Percentiles rank a stretch among this genome's conserved stretches.
Evolutionary conservation across 768 basidiomycete genomes (phyloP).

Genomic region (Filobasidium wieringae): DNA sequence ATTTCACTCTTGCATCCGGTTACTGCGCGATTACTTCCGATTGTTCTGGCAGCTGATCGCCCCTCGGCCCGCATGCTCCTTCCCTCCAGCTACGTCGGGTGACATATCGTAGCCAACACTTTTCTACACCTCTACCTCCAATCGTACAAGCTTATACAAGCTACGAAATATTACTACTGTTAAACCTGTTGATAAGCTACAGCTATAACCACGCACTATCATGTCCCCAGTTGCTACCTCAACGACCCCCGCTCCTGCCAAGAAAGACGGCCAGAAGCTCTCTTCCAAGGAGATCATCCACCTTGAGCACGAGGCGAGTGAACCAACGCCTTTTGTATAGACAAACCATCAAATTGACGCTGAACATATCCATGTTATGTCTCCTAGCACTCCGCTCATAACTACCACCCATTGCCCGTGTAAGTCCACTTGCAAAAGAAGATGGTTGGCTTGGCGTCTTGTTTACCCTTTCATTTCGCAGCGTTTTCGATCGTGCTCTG

Average conservation of each 20-base stretch:
- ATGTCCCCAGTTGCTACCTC: slow-evolving; percentile 15
- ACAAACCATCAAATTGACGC: background rate
- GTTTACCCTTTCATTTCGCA: background rate
- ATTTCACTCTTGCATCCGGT: no score
- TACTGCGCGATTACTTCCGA: no score
- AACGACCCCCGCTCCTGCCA: background rate
- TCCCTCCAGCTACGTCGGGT: no score
- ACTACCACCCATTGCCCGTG: slow-evolving; percentile 90
- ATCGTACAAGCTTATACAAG: no score
- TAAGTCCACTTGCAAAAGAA: slow-evolving; percentile 13
- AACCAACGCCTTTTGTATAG: background rate
- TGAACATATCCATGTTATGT: slow-evolving; percentile 17
- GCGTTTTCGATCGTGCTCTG: slow-evolving; percentile 74
- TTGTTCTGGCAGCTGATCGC: no score
- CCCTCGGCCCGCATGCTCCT: no score
- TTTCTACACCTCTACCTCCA: no score
- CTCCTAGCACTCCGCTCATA: slow-evolving; percentile 44
- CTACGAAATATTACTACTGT: no score
- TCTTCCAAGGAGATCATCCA: slow-evolving; percentile 51
- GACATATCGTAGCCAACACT: no score
- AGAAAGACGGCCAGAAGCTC: slow-evolving; percentile 17
- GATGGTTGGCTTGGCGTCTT: background rate
- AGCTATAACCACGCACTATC: background rate
- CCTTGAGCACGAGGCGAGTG: slow-evolving; percentile 70
- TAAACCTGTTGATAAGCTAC: no score